Base-by-base conservation (phyloP, 108 stramenopile genomes). In the Aurantiochytrium sp. region DNA sequence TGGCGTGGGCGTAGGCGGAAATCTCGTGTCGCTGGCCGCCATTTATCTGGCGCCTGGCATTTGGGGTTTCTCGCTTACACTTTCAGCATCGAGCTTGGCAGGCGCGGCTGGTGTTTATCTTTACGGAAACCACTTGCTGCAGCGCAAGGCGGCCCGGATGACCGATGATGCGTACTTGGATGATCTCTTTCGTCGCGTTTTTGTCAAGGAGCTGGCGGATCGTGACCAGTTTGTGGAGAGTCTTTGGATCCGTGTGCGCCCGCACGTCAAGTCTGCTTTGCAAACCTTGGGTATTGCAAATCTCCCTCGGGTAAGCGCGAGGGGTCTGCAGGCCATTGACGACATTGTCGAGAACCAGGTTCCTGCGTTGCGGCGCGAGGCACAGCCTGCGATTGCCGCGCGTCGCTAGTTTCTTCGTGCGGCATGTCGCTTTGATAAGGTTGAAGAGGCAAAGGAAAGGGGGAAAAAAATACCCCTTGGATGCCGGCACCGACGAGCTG, bases 281-380 rank as follows among this genome's bases (percentile, higher is more conserved):
- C 29, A 16, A 8, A 47, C 72, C 23, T 14, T 76, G 18, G 88
- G 87, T 69, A 19, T 88, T 42, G 44, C 58, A 5, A 43, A 10
- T 6, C 51, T 90, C 25, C 58, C 60, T 29, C 6, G 25, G 43
- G 88, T 88, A 16, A 64, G 21, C 10, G 28, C 59, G 10, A 12
- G 28, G 10, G 73, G 58, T 6, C 8, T 88, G 28, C 5, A 21
- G 18, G 10, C 44, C 42, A 58, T 91, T n/a, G 42, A 59, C 16
- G 6, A 47, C 47, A 60, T 90, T 23, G 5, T 88, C 10, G 64
- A 88, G 8, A 60, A 49, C 14, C 55, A 88, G 45, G 72, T 90
- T 5, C 87, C 91, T 44, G 44, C n/a, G 29, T 88, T 91, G 25
- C 89, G 91, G 18, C 87, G 91, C 23, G n/a, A 35, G 69, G 90